Conservation (phyloP, 495 filamentous ascomycete species). For the Letharia columbiana region DNA sequence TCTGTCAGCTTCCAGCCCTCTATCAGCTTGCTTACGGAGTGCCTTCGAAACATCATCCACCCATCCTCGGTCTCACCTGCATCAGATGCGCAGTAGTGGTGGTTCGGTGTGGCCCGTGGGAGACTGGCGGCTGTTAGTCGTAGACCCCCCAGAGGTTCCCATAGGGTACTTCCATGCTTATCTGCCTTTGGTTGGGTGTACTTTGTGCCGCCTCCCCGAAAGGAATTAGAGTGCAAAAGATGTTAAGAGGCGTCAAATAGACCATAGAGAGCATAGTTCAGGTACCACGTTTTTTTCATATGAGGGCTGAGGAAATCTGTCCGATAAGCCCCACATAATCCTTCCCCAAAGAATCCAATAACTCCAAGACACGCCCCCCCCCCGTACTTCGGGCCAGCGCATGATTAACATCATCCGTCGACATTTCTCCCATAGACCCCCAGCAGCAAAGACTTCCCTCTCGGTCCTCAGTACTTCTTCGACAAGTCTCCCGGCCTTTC, state of each 20-base stretch:
- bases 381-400: conserved; percentile 13
- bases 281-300: conserved; percentile 16
- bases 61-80: conserved; percentile 9
- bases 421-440: neutral
- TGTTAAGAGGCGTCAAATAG: conserved; percentile 5
- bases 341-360: conserved; percentile 15
- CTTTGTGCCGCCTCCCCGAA: neutral
- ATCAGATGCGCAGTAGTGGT: conserved; percentile 8
- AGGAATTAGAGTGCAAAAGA: neutral
- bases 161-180: neutral
- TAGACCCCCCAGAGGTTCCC: neutral
- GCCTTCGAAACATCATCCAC: neutral
- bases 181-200: conserved; percentile 7
- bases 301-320: conserved; percentile 10
- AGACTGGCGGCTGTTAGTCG: neutral
- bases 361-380: conserved; percentile 16
- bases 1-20: conserved; percentile 8
- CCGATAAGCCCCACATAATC: conserved; percentile 18
- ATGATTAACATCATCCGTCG: neutral
- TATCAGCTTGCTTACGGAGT: neutral
- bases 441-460: neutral
- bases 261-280: conserved; percentile 18
- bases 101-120: neutral
- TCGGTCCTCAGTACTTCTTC: neutral
- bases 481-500: neutral